These are phyloP conservation scores for Fusarium succisae DNA, from an alignment of 2,329 filamentous ascomycete genomes.

Conservation along the genomic window DNA sequence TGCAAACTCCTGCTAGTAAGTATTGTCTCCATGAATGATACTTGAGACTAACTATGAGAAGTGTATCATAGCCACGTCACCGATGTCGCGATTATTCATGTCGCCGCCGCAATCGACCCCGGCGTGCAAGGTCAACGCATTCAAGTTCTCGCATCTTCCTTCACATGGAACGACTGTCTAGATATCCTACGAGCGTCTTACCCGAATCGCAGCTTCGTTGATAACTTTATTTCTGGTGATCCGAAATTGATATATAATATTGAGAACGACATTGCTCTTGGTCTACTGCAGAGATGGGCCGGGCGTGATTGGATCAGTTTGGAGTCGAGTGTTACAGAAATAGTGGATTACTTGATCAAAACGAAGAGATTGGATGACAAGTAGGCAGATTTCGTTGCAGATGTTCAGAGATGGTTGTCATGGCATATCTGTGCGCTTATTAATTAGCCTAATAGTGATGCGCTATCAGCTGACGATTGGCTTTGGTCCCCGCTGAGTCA, in stretches of 20 bases:
- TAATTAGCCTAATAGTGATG: neutral
- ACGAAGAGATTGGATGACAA: neutral
- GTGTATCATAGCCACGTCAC: slow-evolving; percentile 31
- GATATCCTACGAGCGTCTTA: slow-evolving; percentile 12
- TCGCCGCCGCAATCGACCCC: slow-evolving; percentile 22
- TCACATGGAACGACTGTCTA: slow-evolving; percentile 27
- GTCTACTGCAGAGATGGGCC: slow-evolving; percentile 23
- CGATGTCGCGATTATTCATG: slow-evolving; percentile 20
- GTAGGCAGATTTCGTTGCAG: neutral
- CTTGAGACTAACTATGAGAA: neutral
- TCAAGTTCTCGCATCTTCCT: slow-evolving; percentile 16
- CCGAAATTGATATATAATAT: slow-evolving; percentile 14
- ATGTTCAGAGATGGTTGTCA: neutral
- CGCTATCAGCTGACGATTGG: neutral
- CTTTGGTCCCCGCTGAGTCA: neutral
- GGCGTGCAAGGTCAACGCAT: slow-evolving; percentile 8
- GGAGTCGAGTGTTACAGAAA: slow-evolving; percentile 8
- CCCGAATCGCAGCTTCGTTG: slow-evolving; percentile 7
- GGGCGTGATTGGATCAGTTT: slow-evolving; percentile 22
- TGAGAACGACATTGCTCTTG: slow-evolving; percentile 21
- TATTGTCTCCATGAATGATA: fast-evolving
- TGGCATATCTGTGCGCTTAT: neutral
- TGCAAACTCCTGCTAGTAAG: slow-evolving; percentile 20
- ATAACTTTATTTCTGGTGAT: slow-evolving; percentile 11
- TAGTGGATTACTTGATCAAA: slow-evolving; percentile 11